Conservation (phyloP, 2,329 filamentous ascomycete genomes). For the Nemania serpens region DNA sequence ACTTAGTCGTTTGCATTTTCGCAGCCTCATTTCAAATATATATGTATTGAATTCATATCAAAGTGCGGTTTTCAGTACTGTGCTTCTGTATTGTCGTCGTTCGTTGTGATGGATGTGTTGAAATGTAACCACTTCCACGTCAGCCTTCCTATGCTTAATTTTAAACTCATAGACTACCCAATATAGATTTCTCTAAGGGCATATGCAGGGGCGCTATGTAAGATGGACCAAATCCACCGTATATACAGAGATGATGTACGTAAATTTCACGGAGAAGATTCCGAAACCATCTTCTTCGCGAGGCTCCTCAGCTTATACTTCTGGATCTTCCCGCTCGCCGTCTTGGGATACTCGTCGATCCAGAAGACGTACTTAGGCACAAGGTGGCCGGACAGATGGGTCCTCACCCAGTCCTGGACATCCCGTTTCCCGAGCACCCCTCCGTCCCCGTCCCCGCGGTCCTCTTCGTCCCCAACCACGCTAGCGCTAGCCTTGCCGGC, state of each 20-base stretch:
- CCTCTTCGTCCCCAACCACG: constrained; percentile 3
- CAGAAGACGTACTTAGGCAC: constrained; percentile 92
- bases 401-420: constrained; percentile 73
- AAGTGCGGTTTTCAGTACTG: neutral
- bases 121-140: too few relatives aligned
- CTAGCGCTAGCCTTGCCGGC: constrained; percentile 28
- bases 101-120: neutral
- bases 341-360: constrained; percentile 86
- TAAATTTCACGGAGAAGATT: neutral
- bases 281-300: constrained; percentile 48
- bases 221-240: neutral
- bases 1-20: neutral
- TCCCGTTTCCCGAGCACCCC: constrained; percentile 57
- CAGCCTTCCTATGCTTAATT: too few relatives aligned
- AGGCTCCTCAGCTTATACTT: constrained; percentile 83
- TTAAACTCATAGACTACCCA: too few relatives aligned
- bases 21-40: neutral
- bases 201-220: too few relatives aligned
- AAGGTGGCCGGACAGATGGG: constrained; percentile 72
- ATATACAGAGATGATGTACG: neutral
- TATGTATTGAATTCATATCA: neutral
- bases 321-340: constrained; percentile 94
- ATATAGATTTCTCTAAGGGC: too few relatives aligned
- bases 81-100: neutral
- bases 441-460: constrained; percentile 16